Percentiles rank a stretch among this genome's conserved stretches.
phyloP scores from a whole-genome alignment of 257 asterid species.

The Salvia hispanica region DNA sequence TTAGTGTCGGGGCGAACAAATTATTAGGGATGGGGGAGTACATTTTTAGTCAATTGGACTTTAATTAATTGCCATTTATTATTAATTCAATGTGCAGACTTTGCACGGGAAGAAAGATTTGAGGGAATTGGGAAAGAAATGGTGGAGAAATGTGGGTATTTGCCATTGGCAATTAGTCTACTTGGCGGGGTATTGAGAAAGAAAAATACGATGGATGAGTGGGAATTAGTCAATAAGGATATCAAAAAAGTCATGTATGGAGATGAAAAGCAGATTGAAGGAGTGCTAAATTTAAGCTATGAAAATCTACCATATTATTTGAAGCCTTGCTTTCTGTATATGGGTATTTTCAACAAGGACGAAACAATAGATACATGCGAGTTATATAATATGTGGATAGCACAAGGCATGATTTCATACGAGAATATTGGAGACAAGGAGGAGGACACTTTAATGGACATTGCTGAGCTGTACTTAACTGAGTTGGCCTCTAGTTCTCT shows the following conservation, averaged over 20 bases:
- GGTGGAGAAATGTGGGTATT: constrained; percentile 18
- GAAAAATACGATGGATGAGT: neutral
- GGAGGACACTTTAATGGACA: neutral
- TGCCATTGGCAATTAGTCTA: constrained; percentile 14
- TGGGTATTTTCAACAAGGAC: too few species aligned
- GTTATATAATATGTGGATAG: constrained; percentile 17
- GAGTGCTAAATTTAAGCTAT: constrained; percentile 22
- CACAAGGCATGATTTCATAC: constrained; percentile 17
- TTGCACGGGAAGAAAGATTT: too few species aligned
- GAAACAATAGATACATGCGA: constrained; percentile 5
- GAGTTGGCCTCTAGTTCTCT: constrained; percentile 24
- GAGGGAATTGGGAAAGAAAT: constrained; percentile 14
- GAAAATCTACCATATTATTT: constrained; percentile 17
- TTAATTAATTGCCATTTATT: too few species aligned
- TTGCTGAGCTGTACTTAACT: neutral
- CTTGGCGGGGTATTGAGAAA: constrained; percentile 19
- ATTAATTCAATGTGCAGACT: too few species aligned
- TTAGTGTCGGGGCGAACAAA: too few species aligned
- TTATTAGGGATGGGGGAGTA: too few species aligned
- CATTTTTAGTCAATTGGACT: too few species aligned
- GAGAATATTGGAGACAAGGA: neutral
- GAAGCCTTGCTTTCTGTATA: constrained; percentile 27
- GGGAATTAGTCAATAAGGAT: too few species aligned
- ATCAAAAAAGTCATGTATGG: too few species aligned
- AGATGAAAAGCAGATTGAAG: neutral